Conservation (phyloP, 1,284 basidiomycete genomes). For the Cystobasidiaceae sp. region DNA sequence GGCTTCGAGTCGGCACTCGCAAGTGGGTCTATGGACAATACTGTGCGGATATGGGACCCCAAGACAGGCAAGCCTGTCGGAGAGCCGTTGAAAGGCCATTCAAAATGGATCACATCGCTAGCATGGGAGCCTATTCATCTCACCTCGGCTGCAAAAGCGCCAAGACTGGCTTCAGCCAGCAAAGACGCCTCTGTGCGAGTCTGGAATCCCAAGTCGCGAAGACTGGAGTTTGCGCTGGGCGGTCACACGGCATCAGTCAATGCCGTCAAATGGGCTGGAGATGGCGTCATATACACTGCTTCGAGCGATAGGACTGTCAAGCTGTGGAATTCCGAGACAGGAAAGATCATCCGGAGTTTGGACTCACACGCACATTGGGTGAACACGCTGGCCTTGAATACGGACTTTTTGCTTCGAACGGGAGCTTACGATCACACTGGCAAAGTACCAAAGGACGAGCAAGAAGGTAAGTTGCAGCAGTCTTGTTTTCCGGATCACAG, state of each 20-base stretch:
- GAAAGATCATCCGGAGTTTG: slow-evolving; percentile 60
- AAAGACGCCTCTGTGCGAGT: slow-evolving; percentile 94
- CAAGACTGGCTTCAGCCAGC: slow-evolving; percentile 88
- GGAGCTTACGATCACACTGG: slow-evolving; percentile 88
- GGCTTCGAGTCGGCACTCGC: slow-evolving; percentile 81
- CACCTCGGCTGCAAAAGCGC: slow-evolving; percentile 50
- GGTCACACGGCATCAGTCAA: slow-evolving; percentile 94
- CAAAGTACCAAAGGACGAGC: slow-evolving; percentile 67
- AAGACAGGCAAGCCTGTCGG: slow-evolving; percentile 78
- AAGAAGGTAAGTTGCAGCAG: slow-evolving; percentile 54
- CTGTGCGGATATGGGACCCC: slow-evolving; percentile 80
- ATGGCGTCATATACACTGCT: slow-evolving; percentile 86
- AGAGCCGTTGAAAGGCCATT: slow-evolving; percentile 80
- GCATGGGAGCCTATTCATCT: slow-evolving; percentile 95
- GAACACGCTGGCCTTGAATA: slow-evolving; percentile 89
- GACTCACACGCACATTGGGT: slow-evolving; percentile 99
- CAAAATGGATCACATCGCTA: slow-evolving; percentile 95
- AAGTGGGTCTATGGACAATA: slow-evolving; percentile 82
- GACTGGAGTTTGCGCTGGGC: slow-evolving; percentile 77
- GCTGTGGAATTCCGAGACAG: slow-evolving; percentile 78
- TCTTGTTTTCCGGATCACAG: neutral
- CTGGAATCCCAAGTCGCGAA: slow-evolving; percentile 73
- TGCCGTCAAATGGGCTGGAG: slow-evolving; percentile 90
- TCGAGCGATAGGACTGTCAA: slow-evolving; percentile 89
- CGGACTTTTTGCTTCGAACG: slow-evolving; percentile 89